Evolutionary conservation across 441 rosid genomes (phyloP).

Genomic region (Pelargonium myrrhifolium): DNA sequence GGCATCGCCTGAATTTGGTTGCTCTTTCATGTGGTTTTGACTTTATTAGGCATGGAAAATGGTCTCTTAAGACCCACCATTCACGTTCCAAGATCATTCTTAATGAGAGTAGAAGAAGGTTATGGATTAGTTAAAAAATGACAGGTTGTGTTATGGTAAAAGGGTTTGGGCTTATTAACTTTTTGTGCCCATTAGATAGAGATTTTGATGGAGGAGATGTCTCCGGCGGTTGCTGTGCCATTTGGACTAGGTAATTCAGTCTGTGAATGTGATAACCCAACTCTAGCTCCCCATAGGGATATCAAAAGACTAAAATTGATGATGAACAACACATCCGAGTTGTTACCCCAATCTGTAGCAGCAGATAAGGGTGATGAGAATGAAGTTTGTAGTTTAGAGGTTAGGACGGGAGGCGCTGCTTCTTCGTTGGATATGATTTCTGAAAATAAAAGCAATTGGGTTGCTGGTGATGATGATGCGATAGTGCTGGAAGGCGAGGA

Average conservation of each 20-base stretch:
- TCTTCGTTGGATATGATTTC: slow-evolving; percentile 36
- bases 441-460: slow-evolving; percentile 32
- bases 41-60: slow-evolving; percentile 40
- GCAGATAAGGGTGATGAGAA: slow-evolving; percentile 27
- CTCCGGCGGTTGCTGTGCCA: slow-evolving; percentile 39
- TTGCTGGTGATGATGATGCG: slow-evolving; percentile 31
- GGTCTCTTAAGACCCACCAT: slow-evolving; percentile 24
- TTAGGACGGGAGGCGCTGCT: slow-evolving; percentile 19
- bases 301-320: slow-evolving; percentile 34
- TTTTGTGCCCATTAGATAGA: slow-evolving; percentile 33
- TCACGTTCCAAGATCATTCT: slow-evolving; percentile 31
- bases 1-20: slow-evolving; percentile 25
- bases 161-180: slow-evolving; percentile 34
- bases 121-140: slow-evolving; percentile 43
- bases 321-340: slow-evolving; percentile 30
- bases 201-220: slow-evolving; percentile 69
- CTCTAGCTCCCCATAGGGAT: slow-evolving; percentile 30
- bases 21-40: slow-evolving; percentile 16
- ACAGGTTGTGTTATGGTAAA: slow-evolving; percentile 35
- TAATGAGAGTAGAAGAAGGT: slow-evolving; percentile 26
- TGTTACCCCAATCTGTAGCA: slow-evolving; percentile 38
- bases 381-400: slow-evolving; percentile 30
- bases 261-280: slow-evolving; percentile 32
- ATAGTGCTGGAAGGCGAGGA: slow-evolving; percentile 38
- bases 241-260: slow-evolving; percentile 46